These are phyloP conservation scores for Tylopilus sp. DNA, from an alignment of 768 basidiomycete genomes.

Conservation along the genomic window DNA sequence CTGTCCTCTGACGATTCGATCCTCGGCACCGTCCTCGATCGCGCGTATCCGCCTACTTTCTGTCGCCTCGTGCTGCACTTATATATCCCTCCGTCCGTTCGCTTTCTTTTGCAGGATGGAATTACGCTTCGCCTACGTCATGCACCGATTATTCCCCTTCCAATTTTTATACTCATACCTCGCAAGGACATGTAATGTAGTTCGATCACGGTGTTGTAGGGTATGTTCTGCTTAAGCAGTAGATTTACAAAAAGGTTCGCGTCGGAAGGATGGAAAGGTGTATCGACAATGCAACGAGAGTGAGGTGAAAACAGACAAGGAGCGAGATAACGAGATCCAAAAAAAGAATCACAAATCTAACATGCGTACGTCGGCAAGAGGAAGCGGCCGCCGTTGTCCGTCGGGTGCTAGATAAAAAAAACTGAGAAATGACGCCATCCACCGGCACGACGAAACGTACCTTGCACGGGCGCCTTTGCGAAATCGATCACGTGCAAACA, in stretches of 20 bases:
- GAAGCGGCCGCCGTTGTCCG: conserved; percentile 32
- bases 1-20: too few species aligned
- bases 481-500: conserved; percentile 50
- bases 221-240: conserved; percentile 12
- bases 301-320: too few species aligned
- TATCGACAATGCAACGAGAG: neutral
- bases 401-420: conserved; percentile 27
- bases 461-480: conserved; percentile 34
- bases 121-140: conserved; percentile 10
- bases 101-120: conserved; percentile 7
- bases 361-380: conserved; percentile 31
- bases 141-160: conserved; percentile 16
- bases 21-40: too few species aligned
- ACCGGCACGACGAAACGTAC: conserved; percentile 16
- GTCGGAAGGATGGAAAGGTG: neutral
- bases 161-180: conserved; percentile 23
- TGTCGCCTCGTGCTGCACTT: too few species aligned
- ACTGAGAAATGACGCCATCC: neutral
- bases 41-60: neutral
- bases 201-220: conserved; percentile 16
- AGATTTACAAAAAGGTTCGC: conserved; percentile 15
- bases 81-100: neutral
- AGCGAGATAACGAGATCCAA: neutral
- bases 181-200: conserved; percentile 24
- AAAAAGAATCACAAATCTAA: conserved; percentile 21